These are phyloP conservation scores for Fusarium agapanthi DNA, from an alignment of 2,329 filamentous ascomycete genomes.

Conservation along the genomic window DNA sequence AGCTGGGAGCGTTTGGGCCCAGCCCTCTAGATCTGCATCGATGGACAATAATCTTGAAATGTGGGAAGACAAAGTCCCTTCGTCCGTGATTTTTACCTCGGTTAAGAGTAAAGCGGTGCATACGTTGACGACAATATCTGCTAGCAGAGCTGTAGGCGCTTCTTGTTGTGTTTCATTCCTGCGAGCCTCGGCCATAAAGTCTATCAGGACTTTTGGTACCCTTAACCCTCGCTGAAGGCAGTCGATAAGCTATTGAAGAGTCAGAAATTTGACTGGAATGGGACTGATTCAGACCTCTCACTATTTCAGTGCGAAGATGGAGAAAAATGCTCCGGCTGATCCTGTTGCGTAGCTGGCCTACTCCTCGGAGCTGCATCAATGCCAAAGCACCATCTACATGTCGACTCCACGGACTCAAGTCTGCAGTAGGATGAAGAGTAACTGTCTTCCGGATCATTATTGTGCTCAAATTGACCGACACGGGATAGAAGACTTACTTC, in stretches of 20 bases:
- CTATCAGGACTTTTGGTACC: neutral
- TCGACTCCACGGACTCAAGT: neutral
- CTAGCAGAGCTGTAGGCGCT: neutral
- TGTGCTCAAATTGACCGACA: neutral
- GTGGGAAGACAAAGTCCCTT: rapidly evolving
- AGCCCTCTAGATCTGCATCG: neutral
- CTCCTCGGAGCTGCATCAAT: neutral
- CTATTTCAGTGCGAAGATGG: neutral
- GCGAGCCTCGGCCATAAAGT: neutral
- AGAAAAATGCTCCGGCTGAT: neutral
- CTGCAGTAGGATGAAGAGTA: no score
- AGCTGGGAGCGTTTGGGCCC: neutral
- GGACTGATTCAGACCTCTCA: neutral
- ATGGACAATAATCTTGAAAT: neutral
- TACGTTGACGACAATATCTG: neutral
- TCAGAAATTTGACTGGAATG: neutral
- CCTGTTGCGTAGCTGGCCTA: neutral
- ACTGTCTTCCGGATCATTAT: neutral
- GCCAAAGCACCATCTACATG: neutral
- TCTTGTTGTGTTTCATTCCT: neutral
- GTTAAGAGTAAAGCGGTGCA: rapidly evolving
- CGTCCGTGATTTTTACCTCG: neutral
- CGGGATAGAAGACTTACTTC: neutral
- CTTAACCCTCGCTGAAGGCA: neutral
- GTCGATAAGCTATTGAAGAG: neutral